A percentile compares a stretch with the other conserved stretches of the same genome.
These are phyloP conservation scores for Spinellus fusiger DNA, from an alignment of 192 early-diverging fungal genomes.

Conservation along the genomic window DNA sequence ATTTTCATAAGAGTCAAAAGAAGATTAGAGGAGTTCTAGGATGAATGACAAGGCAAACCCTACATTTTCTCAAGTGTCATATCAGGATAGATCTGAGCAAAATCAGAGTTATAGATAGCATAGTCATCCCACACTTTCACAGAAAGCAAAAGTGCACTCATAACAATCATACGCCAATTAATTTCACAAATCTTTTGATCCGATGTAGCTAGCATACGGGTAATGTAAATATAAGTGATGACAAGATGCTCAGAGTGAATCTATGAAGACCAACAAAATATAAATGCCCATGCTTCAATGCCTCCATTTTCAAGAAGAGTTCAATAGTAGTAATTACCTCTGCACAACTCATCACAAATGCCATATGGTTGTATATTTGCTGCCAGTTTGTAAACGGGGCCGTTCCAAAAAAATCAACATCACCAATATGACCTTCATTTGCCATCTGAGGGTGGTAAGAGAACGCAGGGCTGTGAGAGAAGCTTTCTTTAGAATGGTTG, in stretches of 20 bases:
- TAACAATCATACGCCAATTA: slow-evolving; percentile 42
- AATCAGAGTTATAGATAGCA: slow-evolving; percentile 81
- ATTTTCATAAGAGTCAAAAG: not conserved
- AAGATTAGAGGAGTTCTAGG: not conserved
- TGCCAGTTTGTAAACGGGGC: slow-evolving; percentile 21
- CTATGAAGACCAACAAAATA: slow-evolving; percentile 11
- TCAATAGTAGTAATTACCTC: slow-evolving; percentile 16
- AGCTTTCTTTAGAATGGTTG: not conserved
- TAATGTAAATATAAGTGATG: slow-evolving; percentile 51
- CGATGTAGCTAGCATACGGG: slow-evolving; percentile 61
- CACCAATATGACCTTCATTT: not conserved
- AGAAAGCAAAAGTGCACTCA: slow-evolving; percentile 66
- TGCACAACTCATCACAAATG: slow-evolving; percentile 27
- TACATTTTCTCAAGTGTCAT: slow-evolving; percentile 61
- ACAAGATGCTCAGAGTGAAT: slow-evolving; percentile 24
- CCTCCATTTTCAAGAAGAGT: not conserved
- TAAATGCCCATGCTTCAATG: no score
- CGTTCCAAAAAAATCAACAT: not conserved
- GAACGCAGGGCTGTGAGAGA: slow-evolving; percentile 1
- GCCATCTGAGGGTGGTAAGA: not conserved
- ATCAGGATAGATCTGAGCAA: slow-evolving; percentile 71
- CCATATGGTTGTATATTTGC: slow-evolving; percentile 24
- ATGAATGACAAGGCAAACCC: slow-evolving; percentile 5
- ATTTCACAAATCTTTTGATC: slow-evolving; percentile 48
- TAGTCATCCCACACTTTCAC: slow-evolving; percentile 87